Evolutionary conservation across 257 asterid species (phyloP).

Genomic region (Coffea canephora): DNA sequence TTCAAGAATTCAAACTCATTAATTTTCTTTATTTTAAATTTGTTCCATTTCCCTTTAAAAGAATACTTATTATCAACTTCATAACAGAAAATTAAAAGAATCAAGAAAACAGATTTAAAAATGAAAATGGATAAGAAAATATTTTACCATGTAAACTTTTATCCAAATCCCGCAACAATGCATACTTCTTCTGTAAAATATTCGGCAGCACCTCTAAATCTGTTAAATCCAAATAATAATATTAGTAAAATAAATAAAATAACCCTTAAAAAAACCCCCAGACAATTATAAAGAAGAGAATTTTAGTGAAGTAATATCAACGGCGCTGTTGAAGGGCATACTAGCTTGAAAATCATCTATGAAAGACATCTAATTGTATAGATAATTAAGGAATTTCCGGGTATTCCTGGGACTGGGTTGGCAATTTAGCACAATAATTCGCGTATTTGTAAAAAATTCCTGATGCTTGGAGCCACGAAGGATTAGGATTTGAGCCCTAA

Average conservation of each 20-base stretch:
- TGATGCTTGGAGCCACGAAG: conserved; percentile 43
- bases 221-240: conserved; percentile 18
- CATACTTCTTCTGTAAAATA: conserved; percentile 75
- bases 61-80: background rate
- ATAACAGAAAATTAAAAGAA: background rate
- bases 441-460: background rate
- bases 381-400: conserved; percentile 7
- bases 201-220: conserved; percentile 89
- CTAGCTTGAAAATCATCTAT: conserved; percentile 88
- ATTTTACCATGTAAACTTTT: conserved; percentile 78
- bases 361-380: conserved; percentile 47
- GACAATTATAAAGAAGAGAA: background rate
- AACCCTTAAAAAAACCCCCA: conserved; percentile 19
- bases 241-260: background rate
- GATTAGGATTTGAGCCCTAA: conserved; percentile 31
- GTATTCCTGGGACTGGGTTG: background rate
- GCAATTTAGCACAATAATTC: conserved; percentile 16
- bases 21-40: background rate
- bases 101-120: background rate
- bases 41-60: background rate
- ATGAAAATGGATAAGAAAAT: background rate
- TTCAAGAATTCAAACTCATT: background rate
- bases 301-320: no score
- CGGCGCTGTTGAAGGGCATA: conserved; percentile 11
- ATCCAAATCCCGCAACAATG: conserved; percentile 76